Conservation (phyloP, 2,329 filamentous ascomycete species). For the Cercospora sojina region DNA sequence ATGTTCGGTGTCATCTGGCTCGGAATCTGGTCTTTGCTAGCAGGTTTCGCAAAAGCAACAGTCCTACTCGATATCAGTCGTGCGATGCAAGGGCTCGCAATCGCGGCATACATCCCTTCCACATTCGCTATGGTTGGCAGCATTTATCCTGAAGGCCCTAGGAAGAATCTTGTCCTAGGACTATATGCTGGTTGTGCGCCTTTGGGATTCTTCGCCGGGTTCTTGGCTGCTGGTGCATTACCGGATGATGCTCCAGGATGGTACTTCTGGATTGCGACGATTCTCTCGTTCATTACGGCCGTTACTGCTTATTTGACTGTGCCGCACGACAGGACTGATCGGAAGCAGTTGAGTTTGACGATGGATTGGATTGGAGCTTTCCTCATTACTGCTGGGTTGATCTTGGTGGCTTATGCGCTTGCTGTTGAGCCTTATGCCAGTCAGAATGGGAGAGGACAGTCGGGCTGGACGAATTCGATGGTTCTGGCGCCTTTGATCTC, state of each 20-base stretch:
- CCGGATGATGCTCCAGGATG: slow-evolving; percentile 30
- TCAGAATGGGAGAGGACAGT: slow-evolving; percentile 16
- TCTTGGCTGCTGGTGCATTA: slow-evolving; percentile 36
- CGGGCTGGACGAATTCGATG: slow-evolving; percentile 31
- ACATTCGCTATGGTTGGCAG: slow-evolving; percentile 38
- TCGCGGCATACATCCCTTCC: slow-evolving; percentile 39
- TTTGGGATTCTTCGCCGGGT: slow-evolving; percentile 40
- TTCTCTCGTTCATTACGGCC: slow-evolving; percentile 31
- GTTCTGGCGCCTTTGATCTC: slow-evolving; percentile 35
- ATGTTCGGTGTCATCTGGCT: slow-evolving; percentile 40
- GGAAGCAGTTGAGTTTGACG: slow-evolving; percentile 34
- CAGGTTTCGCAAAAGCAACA: slow-evolving; percentile 33
- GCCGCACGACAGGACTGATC: slow-evolving; percentile 36
- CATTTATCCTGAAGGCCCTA: slow-evolving; percentile 36
- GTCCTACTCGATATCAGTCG: slow-evolving; percentile 36
- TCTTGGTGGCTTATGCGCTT: slow-evolving; percentile 38
- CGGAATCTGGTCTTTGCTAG: slow-evolving; percentile 38
- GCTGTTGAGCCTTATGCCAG: slow-evolving; percentile 36
- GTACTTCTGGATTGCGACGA: slow-evolving; percentile 40
- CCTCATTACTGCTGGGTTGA: slow-evolving; percentile 38
- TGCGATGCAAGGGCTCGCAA: slow-evolving; percentile 41
- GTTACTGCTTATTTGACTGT: slow-evolving; percentile 37
- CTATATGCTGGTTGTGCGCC: slow-evolving; percentile 41
- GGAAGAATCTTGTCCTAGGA: slow-evolving; percentile 38
- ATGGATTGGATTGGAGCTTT: slow-evolving; percentile 41